Percentiles rank a stretch among this genome's conserved stretches.
Conservation (phyloP, 164 flowering plant genomes). For the Malania oleifera region DNA sequence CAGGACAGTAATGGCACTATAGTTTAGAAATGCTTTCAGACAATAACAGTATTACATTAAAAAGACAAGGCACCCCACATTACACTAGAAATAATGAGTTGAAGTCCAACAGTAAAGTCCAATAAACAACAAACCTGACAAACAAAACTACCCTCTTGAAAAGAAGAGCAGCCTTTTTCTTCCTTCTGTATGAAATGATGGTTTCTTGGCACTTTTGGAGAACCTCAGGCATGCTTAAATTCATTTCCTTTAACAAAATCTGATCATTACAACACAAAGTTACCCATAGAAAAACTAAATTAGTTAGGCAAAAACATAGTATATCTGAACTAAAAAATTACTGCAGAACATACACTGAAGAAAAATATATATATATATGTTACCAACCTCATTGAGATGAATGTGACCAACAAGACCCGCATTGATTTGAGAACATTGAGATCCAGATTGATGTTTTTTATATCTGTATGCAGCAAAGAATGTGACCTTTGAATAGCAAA, state of each 20-base stretch:
- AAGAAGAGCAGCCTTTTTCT: conserved; percentile 40
- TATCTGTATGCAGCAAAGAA: conserved; percentile 34
- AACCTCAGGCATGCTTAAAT: conserved; percentile 40
- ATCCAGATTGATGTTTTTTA: conserved; percentile 19
- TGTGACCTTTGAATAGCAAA: neutral
- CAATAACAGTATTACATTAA: too few relatives aligned
- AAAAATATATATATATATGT: neutral
- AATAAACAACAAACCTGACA: conserved; percentile 48
- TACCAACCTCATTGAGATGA: conserved; percentile 72
- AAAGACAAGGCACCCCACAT: too few relatives aligned
- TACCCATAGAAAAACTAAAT: neutral
- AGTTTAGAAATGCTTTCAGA: too few relatives aligned
- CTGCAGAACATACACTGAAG: neutral
- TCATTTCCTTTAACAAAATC: conserved; percentile 34
- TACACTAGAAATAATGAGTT: too few relatives aligned
- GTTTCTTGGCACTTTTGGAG: conserved; percentile 50
- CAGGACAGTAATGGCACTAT: too few relatives aligned
- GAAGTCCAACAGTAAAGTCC: too few relatives aligned
- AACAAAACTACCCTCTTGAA: conserved; percentile 39
- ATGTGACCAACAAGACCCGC: conserved; percentile 74
- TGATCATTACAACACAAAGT: conserved; percentile 25
- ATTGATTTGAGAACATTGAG: conserved; percentile 32
- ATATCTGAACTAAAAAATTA: neutral
- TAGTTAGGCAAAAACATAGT: neutral
- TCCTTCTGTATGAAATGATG: conserved; percentile 34